phyloP scores from a whole-genome alignment of 352 stramenopile species.

The Globisporangium irregulare region DNA sequence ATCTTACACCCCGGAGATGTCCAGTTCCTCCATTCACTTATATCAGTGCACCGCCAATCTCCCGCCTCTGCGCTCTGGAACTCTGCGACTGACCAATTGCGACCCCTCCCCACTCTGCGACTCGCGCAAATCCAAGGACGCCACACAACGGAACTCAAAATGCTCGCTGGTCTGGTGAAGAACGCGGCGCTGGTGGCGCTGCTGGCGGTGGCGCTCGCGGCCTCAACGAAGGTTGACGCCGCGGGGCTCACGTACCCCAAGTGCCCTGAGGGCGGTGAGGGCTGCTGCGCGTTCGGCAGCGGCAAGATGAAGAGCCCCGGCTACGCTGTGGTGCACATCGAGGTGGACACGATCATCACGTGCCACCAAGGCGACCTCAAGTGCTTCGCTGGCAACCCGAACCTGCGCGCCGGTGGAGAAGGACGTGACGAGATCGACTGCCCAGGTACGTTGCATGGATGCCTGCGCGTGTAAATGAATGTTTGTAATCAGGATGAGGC shows the following conservation, averaged over 20 bases:
- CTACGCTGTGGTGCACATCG: constrained; percentile 49
- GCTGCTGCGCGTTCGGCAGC: constrained; percentile 55
- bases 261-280: constrained; percentile 36
- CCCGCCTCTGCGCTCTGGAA: neutral
- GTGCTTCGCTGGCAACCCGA: constrained; percentile 61
- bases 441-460: constrained; percentile 37
- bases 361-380: constrained; percentile 48
- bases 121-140: neutral
- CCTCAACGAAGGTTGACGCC: constrained; percentile 10
- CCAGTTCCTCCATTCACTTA: neutral
- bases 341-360: constrained; percentile 58
- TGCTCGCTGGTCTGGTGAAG: constrained; percentile 27
- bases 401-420: constrained; percentile 38
- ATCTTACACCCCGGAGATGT: neutral
- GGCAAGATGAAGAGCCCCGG: constrained; percentile 57
- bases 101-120: constrained; percentile 5
- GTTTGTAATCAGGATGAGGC: neutral
- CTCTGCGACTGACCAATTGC: neutral
- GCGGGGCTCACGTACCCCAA: constrained; percentile 46
- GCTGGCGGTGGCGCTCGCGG: constrained; percentile 11
- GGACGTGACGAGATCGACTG: constrained; percentile 38
- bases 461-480: neutral
- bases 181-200: constrained; percentile 23
- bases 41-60: neutral
- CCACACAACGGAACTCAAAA: constrained; percentile 1